Evolutionary conservation across 1,284 basidiomycete genomes (phyloP).

Genomic region (Sphagnurus paluster): DNA sequence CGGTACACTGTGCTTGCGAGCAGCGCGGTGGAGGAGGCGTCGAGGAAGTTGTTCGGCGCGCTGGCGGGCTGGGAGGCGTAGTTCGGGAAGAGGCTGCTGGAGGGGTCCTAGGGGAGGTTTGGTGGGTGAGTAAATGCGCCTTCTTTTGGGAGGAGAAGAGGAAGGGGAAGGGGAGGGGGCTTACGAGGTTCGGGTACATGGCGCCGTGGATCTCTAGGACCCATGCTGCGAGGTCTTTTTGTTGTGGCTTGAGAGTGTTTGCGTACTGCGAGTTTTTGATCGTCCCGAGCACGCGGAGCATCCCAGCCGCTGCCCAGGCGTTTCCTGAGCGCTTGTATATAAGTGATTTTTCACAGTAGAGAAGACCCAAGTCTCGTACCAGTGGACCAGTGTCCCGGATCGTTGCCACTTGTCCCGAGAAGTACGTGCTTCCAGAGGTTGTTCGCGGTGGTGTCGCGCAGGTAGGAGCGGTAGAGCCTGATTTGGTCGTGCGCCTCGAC

Average conservation of each 20-base stretch:
- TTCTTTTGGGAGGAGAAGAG: background rate
- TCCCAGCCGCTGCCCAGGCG: conserved; percentile 85
- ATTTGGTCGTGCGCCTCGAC: conserved; percentile 78
- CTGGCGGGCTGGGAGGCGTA: conserved; percentile 59
- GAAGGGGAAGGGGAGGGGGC: conserved; percentile 28
- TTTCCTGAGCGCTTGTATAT: conserved; percentile 52
- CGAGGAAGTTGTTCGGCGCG: conserved; percentile 59
- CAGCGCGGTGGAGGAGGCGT: conserved; percentile 74
- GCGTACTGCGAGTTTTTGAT: conserved; percentile 65
- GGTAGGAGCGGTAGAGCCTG: conserved; percentile 69
- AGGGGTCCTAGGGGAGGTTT: conserved; percentile 10
- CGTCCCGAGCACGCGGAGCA: conserved; percentile 79
- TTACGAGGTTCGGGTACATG: conserved; percentile 58
- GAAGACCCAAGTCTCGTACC: conserved; percentile 36
- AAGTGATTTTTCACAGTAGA: no score
- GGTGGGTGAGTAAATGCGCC: background rate
- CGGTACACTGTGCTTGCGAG: conserved; percentile 79
- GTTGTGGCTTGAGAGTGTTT: conserved; percentile 49
- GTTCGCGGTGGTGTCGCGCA: conserved; percentile 47
- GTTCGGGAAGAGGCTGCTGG: conserved; percentile 55
- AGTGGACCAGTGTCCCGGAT: conserved; percentile 74
- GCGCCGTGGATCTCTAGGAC: conserved; percentile 71
- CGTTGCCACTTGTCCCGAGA: conserved; percentile 48
- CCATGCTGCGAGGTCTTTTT: conserved; percentile 67
- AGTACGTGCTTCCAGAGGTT: conserved; percentile 74